Evolutionary conservation across 177 flowering plant species (phyloP).

Genomic region (Viscum album): DNA sequence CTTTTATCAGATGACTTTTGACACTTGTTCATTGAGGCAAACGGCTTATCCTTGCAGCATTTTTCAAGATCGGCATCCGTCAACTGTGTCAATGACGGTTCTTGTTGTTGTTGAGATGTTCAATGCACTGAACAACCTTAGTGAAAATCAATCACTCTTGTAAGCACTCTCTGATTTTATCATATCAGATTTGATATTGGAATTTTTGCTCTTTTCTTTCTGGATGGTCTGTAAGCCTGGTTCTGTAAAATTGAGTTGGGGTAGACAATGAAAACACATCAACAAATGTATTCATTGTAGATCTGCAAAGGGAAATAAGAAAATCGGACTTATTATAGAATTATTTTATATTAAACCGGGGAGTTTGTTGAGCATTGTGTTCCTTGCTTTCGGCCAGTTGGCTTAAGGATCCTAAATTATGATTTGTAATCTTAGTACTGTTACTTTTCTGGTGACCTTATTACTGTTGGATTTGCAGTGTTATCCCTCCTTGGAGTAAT

Average conservation of each 20-base stretch:
- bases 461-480: conserved; percentile 29
- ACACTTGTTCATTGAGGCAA: conserved; percentile 71
- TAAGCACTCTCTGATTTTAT: conserved; percentile 30
- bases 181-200: neutral
- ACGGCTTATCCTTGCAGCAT: conserved; percentile 78
- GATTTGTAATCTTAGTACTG: no score
- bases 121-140: conserved; percentile 94
- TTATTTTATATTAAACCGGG: no score
- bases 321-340: no score
- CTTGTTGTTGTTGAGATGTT: conserved; percentile 99
- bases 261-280: no score
- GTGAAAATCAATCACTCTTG: conserved; percentile 96
- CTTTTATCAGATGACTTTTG: conserved; percentile 72
- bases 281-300: no score
- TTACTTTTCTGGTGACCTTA: neutral
- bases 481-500: conserved; percentile 93
- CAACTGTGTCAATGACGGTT: conserved; percentile 97
- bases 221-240: no score
- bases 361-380: no score
- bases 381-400: no score
- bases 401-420: no score
- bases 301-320: no score
- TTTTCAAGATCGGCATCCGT: conserved; percentile 87
- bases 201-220: no score
- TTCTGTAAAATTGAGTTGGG: no score